These are phyloP conservation scores for Arthrinium puccinioides DNA, from an alignment of 2,329 filamentous ascomycete genomes.

Conservation along the genomic window DNA sequence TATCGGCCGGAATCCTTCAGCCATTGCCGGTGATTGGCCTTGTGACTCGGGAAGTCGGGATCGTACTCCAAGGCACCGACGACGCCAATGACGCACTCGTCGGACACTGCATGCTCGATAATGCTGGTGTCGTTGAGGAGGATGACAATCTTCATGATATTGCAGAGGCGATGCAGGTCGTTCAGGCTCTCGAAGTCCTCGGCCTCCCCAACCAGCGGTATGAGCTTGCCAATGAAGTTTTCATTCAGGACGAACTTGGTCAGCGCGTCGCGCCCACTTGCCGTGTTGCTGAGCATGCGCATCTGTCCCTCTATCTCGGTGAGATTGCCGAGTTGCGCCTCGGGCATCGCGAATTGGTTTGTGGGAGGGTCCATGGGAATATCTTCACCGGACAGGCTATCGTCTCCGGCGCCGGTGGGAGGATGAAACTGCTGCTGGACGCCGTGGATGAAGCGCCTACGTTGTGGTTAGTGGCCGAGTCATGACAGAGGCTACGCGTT, in stretches of 20 bases:
- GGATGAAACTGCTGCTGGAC: conserved; percentile 69
- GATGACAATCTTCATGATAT: conserved; percentile 95
- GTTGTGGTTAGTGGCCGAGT: background rate
- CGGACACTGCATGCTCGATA: conserved; percentile 88
- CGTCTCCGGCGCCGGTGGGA: conserved; percentile 64
- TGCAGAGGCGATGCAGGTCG: conserved; percentile 88
- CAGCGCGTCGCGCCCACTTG: conserved; percentile 73
- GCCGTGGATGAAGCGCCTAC: conserved; percentile 83
- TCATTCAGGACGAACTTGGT: conserved; percentile 80
- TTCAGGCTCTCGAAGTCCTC: conserved; percentile 83
- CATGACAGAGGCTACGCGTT: conserved; percentile 7
- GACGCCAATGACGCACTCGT: conserved; percentile 82
- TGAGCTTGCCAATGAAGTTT: conserved; percentile 80
- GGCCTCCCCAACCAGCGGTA: conserved; percentile 78
- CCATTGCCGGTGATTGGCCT: conserved; percentile 94
- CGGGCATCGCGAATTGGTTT: conserved; percentile 67
- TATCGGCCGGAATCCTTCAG: conserved; percentile 81
- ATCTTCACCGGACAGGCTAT: conserved; percentile 85
- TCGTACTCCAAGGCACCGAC: conserved; percentile 97
- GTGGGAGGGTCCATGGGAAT: conserved; percentile 64
- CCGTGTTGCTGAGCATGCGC: conserved; percentile 67
- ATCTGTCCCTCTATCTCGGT: conserved; percentile 79
- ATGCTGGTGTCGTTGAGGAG: conserved; percentile 91
- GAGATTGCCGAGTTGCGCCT: conserved; percentile 75
- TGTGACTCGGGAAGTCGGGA: conserved; percentile 94